Base-by-base conservation (phyloP, 768 basidiomycete genomes). In the Boletus pseudopeckii region DNA sequence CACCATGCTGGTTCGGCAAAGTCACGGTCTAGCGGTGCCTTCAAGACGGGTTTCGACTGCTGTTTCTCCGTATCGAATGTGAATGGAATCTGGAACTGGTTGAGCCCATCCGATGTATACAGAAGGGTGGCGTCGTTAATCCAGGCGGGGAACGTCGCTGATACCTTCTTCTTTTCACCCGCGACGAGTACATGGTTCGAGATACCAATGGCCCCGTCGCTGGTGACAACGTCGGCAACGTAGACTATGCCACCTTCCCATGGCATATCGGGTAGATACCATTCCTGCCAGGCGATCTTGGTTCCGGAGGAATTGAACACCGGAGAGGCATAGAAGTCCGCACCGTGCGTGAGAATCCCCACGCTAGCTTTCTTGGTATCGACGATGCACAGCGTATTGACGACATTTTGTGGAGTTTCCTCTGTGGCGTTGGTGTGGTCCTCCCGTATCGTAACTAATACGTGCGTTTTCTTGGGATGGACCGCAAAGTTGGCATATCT, bases 321-420 rank as follows among this genome's bases (percentile, higher is more conserved):
- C 0, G 86, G 81, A 3, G 72, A 61, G 48, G 77, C 75, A 63
- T 90, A 91, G 68, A 90, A 91, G 59, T 85, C 88, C 1, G 81
- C 79, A 8, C 83, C 84, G 0, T 72, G 65, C 3, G 71, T 65
- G 30, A 89, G 61, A 5, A 74, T 58, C 2, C 66, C 57, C 4
- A 85, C 64, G 1, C 69, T 63, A 53, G 74, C 71, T 2, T 72
- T 67, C 2, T 50, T 55, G 0, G 75, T 74, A 64, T 85, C 68
- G 61, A 91, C 76, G 45, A 82, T 52, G 48, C 79, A 78, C 20
- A 91, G 74, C 0, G 75, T 75, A 55, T 79, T 89, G n/a, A 55
- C 32, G 7, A 67, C 55, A 1, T 73, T 65, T 1, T 76, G 64
- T 0, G 85, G 82, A 3, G 48, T 55, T 4, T 3, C 24, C 41